A percentile compares a stretch with the other conserved stretches of the same genome.
Evolutionary conservation across 2,329 filamentous ascomycete genomes (phyloP).

Genomic region (Apiospora malaysiana): DNA sequence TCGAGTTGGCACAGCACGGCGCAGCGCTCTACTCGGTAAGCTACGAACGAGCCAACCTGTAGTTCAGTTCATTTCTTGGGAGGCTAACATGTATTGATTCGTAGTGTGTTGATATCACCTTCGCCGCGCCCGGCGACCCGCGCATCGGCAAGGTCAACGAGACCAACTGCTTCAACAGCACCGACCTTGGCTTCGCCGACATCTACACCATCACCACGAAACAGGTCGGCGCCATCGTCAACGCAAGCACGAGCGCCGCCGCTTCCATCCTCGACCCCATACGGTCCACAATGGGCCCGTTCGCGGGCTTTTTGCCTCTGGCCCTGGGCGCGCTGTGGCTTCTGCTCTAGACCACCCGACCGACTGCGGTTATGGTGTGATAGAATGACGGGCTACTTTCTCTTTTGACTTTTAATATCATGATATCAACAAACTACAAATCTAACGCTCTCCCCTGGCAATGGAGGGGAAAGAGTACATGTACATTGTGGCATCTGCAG

Average conservation of each 20-base stretch:
- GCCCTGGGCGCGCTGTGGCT: slow-evolving; percentile 46
- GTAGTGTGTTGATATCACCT: slow-evolving; percentile 93
- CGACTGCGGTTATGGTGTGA: too few species aligned
- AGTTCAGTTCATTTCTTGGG: background rate
- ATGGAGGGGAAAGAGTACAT: background rate
- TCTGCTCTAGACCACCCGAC: slow-evolving; percentile 46
- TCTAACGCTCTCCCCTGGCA: background rate
- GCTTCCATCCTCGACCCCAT: slow-evolving; percentile 24
- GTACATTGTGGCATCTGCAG: slow-evolving; percentile 17
- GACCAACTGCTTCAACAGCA: slow-evolving; percentile 89
- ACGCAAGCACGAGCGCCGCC: slow-evolving; percentile 36
- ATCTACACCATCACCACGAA: slow-evolving; percentile 72
- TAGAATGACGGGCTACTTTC: background rate
- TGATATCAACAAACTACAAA: slow-evolving; percentile 18
- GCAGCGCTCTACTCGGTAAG: slow-evolving; percentile 73
- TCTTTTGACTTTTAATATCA: background rate
- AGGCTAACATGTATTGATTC: slow-evolving; percentile 20
- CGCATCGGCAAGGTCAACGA: slow-evolving; percentile 74
- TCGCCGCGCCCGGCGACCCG: slow-evolving; percentile 76
- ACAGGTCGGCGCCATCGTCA: slow-evolving; percentile 44
- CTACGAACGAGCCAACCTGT: background rate
- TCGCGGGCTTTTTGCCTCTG: slow-evolving; percentile 50
- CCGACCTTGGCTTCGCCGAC: slow-evolving; percentile 75
- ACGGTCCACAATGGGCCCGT: slow-evolving; percentile 37
- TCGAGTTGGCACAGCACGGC: slow-evolving; percentile 74